Evolutionary conservation across 2,329 filamentous ascomycete genomes (phyloP).

Genomic region (Didymella glomerata): DNA sequence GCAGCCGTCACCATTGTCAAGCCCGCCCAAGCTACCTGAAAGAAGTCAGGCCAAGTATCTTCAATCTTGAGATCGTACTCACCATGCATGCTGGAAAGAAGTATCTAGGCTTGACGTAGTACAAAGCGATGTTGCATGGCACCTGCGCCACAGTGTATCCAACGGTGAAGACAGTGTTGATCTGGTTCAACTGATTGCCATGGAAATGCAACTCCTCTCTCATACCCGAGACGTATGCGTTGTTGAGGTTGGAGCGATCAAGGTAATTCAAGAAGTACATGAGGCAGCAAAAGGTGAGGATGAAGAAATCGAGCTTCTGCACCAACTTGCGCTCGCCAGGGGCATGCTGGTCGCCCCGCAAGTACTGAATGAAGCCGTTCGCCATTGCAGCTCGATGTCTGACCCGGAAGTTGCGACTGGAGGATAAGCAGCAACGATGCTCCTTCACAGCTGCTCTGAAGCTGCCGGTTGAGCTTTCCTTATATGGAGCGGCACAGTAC

Average conservation of each 20-base stretch:
- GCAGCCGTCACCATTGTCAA: slow-evolving; percentile 70
- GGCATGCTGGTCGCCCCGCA: slow-evolving; percentile 46
- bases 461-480: slow-evolving; percentile 9
- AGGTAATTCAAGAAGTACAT: slow-evolving; percentile 47
- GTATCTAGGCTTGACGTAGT: slow-evolving; percentile 69
- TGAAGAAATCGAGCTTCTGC: slow-evolving; percentile 70
- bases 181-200: slow-evolving; percentile 56
- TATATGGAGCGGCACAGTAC: slow-evolving; percentile 4
- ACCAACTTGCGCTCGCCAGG: slow-evolving; percentile 58
- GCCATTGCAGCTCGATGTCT: slow-evolving; percentile 31
- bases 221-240: slow-evolving; percentile 56
- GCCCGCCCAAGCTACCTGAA: slow-evolving; percentile 63
- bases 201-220: slow-evolving; percentile 51
- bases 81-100: slow-evolving; percentile 72
- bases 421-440: background rate
- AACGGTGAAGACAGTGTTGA: slow-evolving; percentile 53
- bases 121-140: slow-evolving; percentile 59
- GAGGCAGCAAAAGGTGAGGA: slow-evolving; percentile 69
- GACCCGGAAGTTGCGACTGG: background rate
- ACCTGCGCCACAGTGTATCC: slow-evolving; percentile 64
- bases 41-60: slow-evolving; percentile 9
- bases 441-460: background rate
- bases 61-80: slow-evolving; percentile 4
- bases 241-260: slow-evolving; percentile 54
- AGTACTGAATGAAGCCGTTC: slow-evolving; percentile 43